These are phyloP conservation scores for Verticillium longisporum DNA, from an alignment of 2,329 filamentous ascomycete genomes.

Conservation along the genomic window DNA sequence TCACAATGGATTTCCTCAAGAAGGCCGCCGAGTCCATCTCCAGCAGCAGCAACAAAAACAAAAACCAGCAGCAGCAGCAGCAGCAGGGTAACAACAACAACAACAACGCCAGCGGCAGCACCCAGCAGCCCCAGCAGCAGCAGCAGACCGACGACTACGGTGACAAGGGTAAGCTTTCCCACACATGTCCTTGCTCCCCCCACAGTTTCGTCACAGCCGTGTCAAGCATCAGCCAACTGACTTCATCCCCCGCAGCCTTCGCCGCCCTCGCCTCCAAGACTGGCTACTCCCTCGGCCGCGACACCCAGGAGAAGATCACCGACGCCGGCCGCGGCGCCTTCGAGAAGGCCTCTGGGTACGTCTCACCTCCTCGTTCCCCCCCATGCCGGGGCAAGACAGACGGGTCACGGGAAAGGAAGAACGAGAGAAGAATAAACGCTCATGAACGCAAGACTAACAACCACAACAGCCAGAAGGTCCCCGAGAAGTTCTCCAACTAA, in stretches of 20 bases:
- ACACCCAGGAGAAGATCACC: constrained; percentile 31
- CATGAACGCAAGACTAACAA: neutral
- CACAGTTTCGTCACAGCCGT: too few species aligned
- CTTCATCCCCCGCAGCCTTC: constrained; percentile 17
- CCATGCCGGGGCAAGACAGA: neutral
- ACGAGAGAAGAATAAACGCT: neutral
- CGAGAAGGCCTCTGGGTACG: constrained; percentile 30
- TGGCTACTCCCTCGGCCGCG: constrained; percentile 23
- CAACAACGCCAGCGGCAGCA: neutral
- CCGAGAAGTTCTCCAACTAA: constrained; percentile 29
- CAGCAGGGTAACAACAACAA: neutral
- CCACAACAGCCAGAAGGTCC: constrained; percentile 16
- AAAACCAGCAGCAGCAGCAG: too few species aligned
- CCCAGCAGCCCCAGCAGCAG: neutral
- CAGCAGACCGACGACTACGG: constrained; percentile 23
- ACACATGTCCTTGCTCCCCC: neutral
- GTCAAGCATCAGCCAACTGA: neutral
- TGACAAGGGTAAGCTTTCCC: constrained; percentile 26
- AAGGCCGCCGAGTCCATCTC: constrained; percentile 18
- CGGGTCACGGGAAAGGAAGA: too few species aligned
- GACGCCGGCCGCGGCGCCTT: constrained; percentile 24
- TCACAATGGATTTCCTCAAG: constrained; percentile 33
- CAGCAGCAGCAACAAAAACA: constrained; percentile 1
- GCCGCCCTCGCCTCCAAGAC: constrained; percentile 22
- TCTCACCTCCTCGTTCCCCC: neutral